Conservation (phyloP, 108 stramenopile species). For the Hondaea fermentalgiana region DNA sequence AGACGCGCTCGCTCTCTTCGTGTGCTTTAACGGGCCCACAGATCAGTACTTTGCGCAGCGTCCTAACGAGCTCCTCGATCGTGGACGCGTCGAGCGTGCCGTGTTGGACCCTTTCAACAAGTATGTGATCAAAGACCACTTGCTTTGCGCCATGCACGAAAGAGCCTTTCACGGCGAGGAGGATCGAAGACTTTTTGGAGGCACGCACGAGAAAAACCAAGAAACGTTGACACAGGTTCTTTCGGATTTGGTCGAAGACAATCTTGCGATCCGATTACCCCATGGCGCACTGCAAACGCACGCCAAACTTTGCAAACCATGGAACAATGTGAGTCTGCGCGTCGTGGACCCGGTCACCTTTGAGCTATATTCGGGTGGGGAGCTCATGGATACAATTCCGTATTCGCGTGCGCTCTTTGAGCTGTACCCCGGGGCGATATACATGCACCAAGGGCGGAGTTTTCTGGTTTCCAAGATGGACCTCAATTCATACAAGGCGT, state of each 20-base stretch:
- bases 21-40: slow-evolving; percentile 71
- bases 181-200: not conserved
- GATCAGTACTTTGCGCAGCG: slow-evolving; percentile 67
- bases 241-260: not conserved
- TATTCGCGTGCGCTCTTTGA: slow-evolving; percentile 62
- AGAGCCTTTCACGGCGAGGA: slow-evolving; percentile 53
- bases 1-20: slow-evolving; percentile 63
- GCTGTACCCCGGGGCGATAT: slow-evolving; percentile 73
- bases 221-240: slow-evolving; percentile 39
- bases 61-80: slow-evolving; percentile 58
- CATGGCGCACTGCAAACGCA: not conserved
- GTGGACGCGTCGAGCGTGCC: slow-evolving; percentile 59
- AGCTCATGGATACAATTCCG: not conserved
- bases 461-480: slow-evolving; percentile 69
- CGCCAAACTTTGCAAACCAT: slow-evolving; percentile 56
- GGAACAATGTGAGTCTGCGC: slow-evolving; percentile 59
- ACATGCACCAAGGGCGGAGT: slow-evolving; percentile 60
- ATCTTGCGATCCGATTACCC: not conserved
- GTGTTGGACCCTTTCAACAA: slow-evolving; percentile 65
- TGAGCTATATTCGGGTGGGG: slow-evolving; percentile 51
- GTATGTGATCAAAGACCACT: slow-evolving; percentile 68
- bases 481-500: slow-evolving; percentile 27
- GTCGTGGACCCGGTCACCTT: slow-evolving; percentile 70
- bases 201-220: slow-evolving; percentile 32
- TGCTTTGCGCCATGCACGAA: slow-evolving; percentile 79